Evolutionary conservation across 805 yeast species (phyloP), one percentile per base, ranked within the genome.

Genomic region (Pichia membranifaciens): DNA sequence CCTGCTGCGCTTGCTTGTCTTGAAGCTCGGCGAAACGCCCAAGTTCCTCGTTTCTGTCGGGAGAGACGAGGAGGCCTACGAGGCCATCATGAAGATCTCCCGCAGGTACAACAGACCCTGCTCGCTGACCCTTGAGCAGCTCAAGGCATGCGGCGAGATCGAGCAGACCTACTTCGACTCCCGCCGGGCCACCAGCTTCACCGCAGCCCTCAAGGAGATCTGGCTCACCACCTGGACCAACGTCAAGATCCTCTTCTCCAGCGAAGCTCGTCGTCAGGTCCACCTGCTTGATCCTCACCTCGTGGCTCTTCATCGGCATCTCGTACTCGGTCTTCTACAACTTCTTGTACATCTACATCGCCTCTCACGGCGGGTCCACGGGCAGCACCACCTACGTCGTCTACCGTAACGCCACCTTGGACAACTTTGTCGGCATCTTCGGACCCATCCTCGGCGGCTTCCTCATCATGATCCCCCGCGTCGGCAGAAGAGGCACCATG

Each of bases 401-500:
- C 12, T 76, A 76, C 58, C 68, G 79, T 55, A 76, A 76, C 58
- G 69, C 73, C 17, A 65, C 76, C 25, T 65, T 78, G 41, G 72
- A 71, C 44, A 75, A 73, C 51, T 67, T 69, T 32, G 64, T 65
- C n/a, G 71, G 77, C 12, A 71, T 73, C 12, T 71, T 69, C 36
- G 83, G 83, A 8, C 84, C 84, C 7, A 51, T 76, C 8, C 60
- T 78, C 38, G 83, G 78, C 4, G 79, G 76, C 42, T 62, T 53
- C 33, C 10, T 72, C 31, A 54, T 64, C 32, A 18, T 44, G 34
- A 56, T 64, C 23, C 68, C 68, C 8, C 50, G 43, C 22, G 65
- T 78, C 29, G 82, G 84, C 5, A 69, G 84, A 60, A 72, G 78
- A 55, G 84, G 84, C 8, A 71, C 82, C 1, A 68, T 81, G 71